phyloP scores from a whole-genome alignment of 768 basidiomycete species.

The Suillus cothurnatus region DNA sequence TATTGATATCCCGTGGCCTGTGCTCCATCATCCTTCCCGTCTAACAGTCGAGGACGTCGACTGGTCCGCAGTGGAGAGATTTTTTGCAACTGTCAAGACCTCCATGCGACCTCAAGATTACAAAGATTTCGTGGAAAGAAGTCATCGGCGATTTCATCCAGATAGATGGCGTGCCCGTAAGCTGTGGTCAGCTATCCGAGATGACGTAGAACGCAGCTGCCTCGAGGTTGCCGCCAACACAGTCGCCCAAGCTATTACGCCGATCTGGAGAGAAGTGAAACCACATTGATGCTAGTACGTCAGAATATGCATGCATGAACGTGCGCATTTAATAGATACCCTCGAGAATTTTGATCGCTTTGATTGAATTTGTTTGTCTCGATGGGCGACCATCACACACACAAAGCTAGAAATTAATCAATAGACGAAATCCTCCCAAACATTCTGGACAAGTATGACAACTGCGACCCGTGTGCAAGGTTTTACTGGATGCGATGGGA shows the following conservation, averaged over 20 bases:
- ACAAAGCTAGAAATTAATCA: not conserved
- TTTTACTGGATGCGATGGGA: not conserved
- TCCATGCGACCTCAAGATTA: conserved; percentile 65
- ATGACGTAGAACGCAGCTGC: conserved; percentile 58
- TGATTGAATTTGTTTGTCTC: not conserved
- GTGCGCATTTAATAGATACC: conserved; percentile 3
- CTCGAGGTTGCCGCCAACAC: conserved; percentile 73
- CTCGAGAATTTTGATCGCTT: not conserved
- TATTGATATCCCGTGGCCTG: conserved; percentile 77
- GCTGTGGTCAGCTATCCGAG: conserved; percentile 56
- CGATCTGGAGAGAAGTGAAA: conserved; percentile 57
- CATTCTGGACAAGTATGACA: not conserved
- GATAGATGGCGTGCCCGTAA: conserved; percentile 77
- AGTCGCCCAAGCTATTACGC: conserved; percentile 74
- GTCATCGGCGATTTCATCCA: conserved; percentile 76
- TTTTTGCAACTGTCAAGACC: conserved; percentile 56
- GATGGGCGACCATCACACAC: not conserved
- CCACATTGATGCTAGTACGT: conserved; percentile 21
- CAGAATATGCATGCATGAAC: not conserved
- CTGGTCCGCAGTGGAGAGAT: conserved; percentile 70
- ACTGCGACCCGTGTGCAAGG: not conserved
- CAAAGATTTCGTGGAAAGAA: conserved; percentile 65
- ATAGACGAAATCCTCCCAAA: not conserved
- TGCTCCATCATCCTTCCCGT: conserved; percentile 52
- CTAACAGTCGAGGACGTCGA: conserved; percentile 68